Evolutionary conservation across 2,329 filamentous ascomycete species (phyloP).

Genomic region (Aspergillus piperis): DNA sequence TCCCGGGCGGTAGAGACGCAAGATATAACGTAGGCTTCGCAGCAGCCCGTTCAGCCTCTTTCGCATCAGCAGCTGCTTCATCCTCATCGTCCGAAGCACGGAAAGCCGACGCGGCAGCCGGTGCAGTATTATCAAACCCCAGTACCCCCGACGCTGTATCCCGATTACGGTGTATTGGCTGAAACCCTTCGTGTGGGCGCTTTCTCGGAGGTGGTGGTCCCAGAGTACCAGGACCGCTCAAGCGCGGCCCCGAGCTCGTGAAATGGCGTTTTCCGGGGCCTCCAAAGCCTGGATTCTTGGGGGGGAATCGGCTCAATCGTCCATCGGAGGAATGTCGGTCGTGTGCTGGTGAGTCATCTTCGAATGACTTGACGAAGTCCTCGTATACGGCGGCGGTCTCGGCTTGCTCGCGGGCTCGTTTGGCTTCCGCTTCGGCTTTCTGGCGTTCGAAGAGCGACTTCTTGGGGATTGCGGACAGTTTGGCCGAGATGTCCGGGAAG

Average conservation of each 20-base stretch:
- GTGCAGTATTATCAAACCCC: conserved; percentile 39
- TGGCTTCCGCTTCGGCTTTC: conserved; percentile 85
- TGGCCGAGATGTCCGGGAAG: conserved; percentile 74
- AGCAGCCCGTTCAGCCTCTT: conserved; percentile 49
- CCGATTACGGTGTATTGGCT: conserved; percentile 42
- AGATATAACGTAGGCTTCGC: conserved; percentile 59
- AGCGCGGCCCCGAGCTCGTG: conserved; percentile 45
- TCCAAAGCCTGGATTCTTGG: conserved; percentile 37
- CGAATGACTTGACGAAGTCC: conserved; percentile 77
- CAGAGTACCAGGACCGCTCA: conserved; percentile 54
- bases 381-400: conserved; percentile 86
- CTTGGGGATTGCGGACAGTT: conserved; percentile 76
- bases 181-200: conserved; percentile 46
- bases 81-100: conserved; percentile 48
- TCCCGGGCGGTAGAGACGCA: conserved; percentile 55
- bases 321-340: conserved; percentile 25
- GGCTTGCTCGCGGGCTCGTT: conserved; percentile 77
- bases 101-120: conserved; percentile 42
- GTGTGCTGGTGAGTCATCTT: conserved; percentile 41
- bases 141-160: conserved; percentile 41
- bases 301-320: conserved; percentile 30
- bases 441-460: conserved; percentile 87
- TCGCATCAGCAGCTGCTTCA: conserved; percentile 42
- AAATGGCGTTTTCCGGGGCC: conserved; percentile 65
- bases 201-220: conserved; percentile 48